A percentile compares a stretch with the other conserved stretches of the same genome.
phyloP scores from a whole-genome alignment of 345 rosid genomes.

The Nasturtium officinale region DNA sequence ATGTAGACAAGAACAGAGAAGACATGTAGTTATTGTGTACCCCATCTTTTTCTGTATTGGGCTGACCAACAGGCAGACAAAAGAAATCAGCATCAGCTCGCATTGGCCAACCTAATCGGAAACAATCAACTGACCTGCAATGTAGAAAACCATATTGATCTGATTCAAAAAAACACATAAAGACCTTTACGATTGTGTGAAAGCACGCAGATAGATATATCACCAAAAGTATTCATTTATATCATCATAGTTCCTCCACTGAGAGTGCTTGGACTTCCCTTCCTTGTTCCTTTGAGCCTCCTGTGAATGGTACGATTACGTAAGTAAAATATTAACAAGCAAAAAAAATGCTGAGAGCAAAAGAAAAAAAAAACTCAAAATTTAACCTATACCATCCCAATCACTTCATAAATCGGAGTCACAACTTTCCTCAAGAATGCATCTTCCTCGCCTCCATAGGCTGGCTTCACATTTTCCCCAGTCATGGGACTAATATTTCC shows the following conservation, averaged over 20 bases:
- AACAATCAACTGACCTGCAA: conserved; percentile 93
- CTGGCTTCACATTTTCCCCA: conserved; percentile 96
- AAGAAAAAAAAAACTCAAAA: neutral
- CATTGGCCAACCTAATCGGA: conserved; percentile 99
- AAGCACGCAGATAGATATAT: conserved; percentile 14
- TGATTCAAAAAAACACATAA: conserved; percentile 8
- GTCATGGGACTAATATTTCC: conserved; percentile 98
- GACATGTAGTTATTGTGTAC: conserved; percentile 43
- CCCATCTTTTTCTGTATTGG: conserved; percentile 56
- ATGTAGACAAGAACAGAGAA: conserved; percentile 14
- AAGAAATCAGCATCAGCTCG: conserved; percentile 97
- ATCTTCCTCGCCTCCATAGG: conserved; percentile 97
- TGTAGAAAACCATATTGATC: conserved; percentile 27
- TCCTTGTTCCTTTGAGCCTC: conserved; percentile 83
- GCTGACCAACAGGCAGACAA: conserved; percentile 45
- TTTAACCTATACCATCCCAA: conserved; percentile 57
- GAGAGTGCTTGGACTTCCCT: conserved; percentile 96
- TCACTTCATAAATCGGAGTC: conserved; percentile 86
- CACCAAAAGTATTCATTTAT: conserved; percentile 97
- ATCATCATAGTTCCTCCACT: conserved; percentile 99
- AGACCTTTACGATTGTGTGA: neutral
- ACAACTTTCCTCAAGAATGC: conserved; percentile 93
- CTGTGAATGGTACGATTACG: conserved; percentile 49
- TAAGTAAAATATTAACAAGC: conserved; percentile 4
- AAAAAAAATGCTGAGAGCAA: conserved; percentile 4